Conservation (phyloP, 345 rosid species). For the Dipteronia dyeriana region DNA sequence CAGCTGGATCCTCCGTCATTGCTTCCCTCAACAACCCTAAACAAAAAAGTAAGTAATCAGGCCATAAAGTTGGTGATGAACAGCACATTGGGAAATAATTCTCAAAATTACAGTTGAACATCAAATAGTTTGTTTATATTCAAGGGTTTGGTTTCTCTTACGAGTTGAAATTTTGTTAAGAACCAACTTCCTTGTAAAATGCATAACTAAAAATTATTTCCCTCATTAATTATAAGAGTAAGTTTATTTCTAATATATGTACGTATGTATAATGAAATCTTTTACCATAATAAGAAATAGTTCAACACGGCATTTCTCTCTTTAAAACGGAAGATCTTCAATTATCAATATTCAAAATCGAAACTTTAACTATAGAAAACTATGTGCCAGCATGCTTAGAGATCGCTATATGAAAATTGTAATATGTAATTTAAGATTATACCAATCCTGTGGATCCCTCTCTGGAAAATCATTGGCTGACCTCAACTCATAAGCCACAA, state of each 20-base stretch:
- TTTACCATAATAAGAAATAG: background rate
- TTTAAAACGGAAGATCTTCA: background rate
- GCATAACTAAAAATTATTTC: no score
- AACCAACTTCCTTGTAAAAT: no score
- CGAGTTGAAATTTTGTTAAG: no score
- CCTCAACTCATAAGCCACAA: conserved; percentile 75
- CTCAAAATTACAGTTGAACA: background rate
- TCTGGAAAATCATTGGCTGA: conserved; percentile 95
- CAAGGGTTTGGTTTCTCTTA: no score
- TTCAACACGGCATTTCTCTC: background rate
- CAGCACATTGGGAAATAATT: background rate
- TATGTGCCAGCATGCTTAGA: background rate
- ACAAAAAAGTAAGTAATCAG: background rate
- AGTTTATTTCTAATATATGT: no score
- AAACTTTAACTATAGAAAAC: background rate
- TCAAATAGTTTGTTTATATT: no score
- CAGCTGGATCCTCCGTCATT: conserved; percentile 72
- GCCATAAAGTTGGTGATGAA: no score
- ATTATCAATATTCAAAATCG: background rate
- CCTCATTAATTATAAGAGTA: no score
- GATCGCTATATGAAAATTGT: background rate
- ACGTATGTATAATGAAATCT: background rate
- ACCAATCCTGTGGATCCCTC: conserved; percentile 95
- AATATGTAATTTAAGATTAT: conserved; percentile 20
- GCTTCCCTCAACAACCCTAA: conserved; percentile 89